A percentile compares a stretch with the other conserved stretches of the same genome.
Evolutionary conservation across 1,139 yeast genomes (phyloP).

Genomic region (Lodderomyces margitis): DNA sequence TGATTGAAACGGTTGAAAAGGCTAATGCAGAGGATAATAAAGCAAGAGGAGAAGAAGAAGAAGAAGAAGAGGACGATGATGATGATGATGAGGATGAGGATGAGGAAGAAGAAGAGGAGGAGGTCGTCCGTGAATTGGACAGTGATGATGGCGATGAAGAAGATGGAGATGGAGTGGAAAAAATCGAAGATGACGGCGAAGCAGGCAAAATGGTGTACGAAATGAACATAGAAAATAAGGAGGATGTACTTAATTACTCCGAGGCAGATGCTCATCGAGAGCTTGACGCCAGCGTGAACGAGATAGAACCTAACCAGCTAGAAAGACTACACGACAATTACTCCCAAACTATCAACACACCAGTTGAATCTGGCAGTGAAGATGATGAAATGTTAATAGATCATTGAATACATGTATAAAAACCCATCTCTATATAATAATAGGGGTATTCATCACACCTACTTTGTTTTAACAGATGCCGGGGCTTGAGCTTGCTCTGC

Average conservation of each 20-base stretch:
- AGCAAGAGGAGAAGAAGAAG: constrained; percentile 12
- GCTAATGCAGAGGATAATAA: constrained; percentile 20
- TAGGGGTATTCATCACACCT: neutral
- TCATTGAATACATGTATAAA: constrained; percentile 9
- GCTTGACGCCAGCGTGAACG: constrained; percentile 5
- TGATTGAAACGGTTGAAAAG: constrained; percentile 30
- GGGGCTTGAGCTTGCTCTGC: constrained; percentile 3
- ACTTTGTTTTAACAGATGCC: constrained; percentile 1
- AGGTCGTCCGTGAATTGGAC: constrained; percentile 14
- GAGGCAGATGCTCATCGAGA: constrained; percentile 12
- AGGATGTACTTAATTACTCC: constrained; percentile 12
- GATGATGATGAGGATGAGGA: constrained; percentile 14
- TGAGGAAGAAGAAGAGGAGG: constrained; percentile 9
- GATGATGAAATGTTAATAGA: constrained; percentile 20
- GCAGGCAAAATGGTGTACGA: constrained; percentile 9
- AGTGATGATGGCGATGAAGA: constrained; percentile 14
- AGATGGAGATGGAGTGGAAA: constrained; percentile 8
- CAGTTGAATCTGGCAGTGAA: neutral
- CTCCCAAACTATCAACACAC: neutral
- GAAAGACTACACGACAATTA: neutral
- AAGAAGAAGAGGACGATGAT: constrained; percentile 15
- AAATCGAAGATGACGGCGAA: constrained; percentile 12
- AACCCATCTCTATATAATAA: neutral
- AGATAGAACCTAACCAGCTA: neutral
- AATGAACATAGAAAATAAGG: constrained; percentile 11